Evolutionary conservation across 345 rosid species (phyloP).

Genomic region (Hibiscus tridactylites): DNA sequence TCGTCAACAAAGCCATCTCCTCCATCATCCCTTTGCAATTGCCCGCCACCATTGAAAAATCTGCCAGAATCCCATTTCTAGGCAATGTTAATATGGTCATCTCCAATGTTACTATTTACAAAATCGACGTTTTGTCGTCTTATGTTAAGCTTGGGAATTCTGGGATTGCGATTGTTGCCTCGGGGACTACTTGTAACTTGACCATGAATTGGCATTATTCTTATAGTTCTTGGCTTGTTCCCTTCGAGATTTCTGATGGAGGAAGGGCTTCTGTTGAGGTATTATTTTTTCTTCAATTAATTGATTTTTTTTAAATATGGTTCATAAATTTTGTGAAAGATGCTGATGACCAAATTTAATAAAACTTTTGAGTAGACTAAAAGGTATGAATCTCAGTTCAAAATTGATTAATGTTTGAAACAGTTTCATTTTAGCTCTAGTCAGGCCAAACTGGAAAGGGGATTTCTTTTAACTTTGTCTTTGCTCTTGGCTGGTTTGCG

Average conservation of each 20-base stretch:
- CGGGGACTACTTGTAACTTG: slow-evolving; percentile 79
- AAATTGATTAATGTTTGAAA: neutral
- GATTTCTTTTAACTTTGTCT: neutral
- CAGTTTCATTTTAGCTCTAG: neutral
- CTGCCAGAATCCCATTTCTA: slow-evolving; percentile 51
- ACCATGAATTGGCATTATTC: slow-evolving; percentile 82
- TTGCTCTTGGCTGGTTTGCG: neutral
- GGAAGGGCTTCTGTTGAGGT: slow-evolving; percentile 92
- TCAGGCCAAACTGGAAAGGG: neutral
- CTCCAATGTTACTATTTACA: slow-evolving; percentile 58
- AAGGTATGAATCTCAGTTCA: neutral
- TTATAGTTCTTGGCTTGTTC: slow-evolving; percentile 65
- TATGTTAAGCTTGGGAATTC: slow-evolving; percentile 65
- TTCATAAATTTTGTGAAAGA: neutral
- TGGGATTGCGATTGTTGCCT: slow-evolving; percentile 68
- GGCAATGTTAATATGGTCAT: slow-evolving; percentile 59
- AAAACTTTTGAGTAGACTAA: neutral
- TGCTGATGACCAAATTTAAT: neutral
- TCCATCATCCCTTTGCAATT: slow-evolving; percentile 62
- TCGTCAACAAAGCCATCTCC: slow-evolving; percentile 57
- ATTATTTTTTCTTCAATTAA: neutral
- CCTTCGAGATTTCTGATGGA: slow-evolving; percentile 56
- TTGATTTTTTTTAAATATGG: neutral
- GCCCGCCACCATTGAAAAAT: slow-evolving; percentile 47
- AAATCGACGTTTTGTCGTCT: slow-evolving; percentile 60